Conservation (phyloP, 2,329 filamentous ascomycete species). For the Onygena corvina region DNA sequence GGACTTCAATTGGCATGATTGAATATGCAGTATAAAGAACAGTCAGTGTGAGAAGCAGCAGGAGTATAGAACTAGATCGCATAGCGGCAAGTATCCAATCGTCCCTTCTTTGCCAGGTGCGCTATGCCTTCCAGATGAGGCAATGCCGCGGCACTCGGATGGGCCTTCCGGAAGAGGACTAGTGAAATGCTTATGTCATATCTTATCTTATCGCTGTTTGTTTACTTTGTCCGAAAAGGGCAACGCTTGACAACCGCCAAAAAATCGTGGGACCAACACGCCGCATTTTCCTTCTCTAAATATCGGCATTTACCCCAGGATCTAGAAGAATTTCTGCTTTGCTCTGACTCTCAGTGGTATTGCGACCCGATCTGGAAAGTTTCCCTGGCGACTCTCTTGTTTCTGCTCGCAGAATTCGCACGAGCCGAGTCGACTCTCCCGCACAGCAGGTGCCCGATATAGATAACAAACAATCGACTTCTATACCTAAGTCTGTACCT, state of each 20-base stretch:
- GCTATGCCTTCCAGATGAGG: not conserved
- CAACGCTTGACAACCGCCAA: not conserved
- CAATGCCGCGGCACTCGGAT: not conserved
- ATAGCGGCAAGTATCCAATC: too few species aligned
- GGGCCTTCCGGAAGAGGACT: not conserved
- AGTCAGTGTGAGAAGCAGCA: too few species aligned
- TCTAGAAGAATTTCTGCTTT: not conserved
- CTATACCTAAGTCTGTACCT: not conserved
- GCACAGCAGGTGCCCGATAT: not conserved
- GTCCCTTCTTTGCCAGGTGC: too few species aligned
- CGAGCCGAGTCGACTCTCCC: not conserved
- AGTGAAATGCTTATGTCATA: not conserved
- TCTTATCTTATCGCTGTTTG: constrained; percentile 8
- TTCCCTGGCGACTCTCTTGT: not conserved
- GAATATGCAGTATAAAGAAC: too few species aligned
- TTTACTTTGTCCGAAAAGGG: constrained; percentile 5
- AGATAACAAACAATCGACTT: not conserved
- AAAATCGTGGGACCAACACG: not conserved
- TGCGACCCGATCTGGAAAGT: not conserved
- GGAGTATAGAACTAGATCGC: too few species aligned
- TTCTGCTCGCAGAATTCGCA: not conserved
- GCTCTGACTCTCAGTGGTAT: not conserved
- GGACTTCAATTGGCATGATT: too few species aligned
- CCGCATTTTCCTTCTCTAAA: not conserved
- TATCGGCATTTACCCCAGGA: not conserved